Evolutionary conservation across 2,329 filamentous ascomycete genomes (phyloP).

Genomic region (Penicillium thymicola): DNA sequence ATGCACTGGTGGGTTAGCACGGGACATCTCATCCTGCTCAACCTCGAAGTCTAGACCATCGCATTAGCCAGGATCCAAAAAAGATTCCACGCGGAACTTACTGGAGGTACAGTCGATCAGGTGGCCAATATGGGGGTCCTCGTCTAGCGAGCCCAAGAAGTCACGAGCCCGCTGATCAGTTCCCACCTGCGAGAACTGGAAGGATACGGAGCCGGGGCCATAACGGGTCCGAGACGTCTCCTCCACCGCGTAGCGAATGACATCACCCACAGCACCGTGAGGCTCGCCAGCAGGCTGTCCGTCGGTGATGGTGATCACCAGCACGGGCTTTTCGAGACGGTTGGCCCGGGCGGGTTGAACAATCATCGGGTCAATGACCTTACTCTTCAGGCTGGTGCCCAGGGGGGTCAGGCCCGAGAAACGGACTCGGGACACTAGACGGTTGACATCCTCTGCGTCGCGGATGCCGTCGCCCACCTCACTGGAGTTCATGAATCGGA

Average conservation of each 20-base stretch:
- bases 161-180: slow-evolving; percentile 63
- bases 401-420: slow-evolving; percentile 67
- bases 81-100: slow-evolving; percentile 40
- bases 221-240: slow-evolving; percentile 52
- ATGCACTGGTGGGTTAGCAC: slow-evolving; percentile 59
- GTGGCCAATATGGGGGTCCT: slow-evolving; percentile 58
- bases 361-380: slow-evolving; percentile 62
- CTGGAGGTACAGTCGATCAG: slow-evolving; percentile 67
- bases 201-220: slow-evolving; percentile 58
- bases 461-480: slow-evolving; percentile 54
- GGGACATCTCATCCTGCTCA: slow-evolving; percentile 64
- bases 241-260: slow-evolving; percentile 54
- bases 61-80: slow-evolving; percentile 15
- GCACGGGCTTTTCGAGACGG: slow-evolving; percentile 60
- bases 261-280: slow-evolving; percentile 55
- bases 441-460: slow-evolving; percentile 56
- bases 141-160: slow-evolving; percentile 63
- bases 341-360: slow-evolving; percentile 51
- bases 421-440: slow-evolving; percentile 55
- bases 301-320: slow-evolving; percentile 65
- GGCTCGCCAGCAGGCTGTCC: slow-evolving; percentile 64
- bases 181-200: slow-evolving; percentile 68
- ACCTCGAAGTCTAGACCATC: slow-evolving; percentile 58
- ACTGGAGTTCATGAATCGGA: slow-evolving; percentile 68
- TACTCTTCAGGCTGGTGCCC: slow-evolving; percentile 60